Base-by-base conservation (phyloP, 257 asterid genomes). In the Przewalskia tangutica region DNA sequence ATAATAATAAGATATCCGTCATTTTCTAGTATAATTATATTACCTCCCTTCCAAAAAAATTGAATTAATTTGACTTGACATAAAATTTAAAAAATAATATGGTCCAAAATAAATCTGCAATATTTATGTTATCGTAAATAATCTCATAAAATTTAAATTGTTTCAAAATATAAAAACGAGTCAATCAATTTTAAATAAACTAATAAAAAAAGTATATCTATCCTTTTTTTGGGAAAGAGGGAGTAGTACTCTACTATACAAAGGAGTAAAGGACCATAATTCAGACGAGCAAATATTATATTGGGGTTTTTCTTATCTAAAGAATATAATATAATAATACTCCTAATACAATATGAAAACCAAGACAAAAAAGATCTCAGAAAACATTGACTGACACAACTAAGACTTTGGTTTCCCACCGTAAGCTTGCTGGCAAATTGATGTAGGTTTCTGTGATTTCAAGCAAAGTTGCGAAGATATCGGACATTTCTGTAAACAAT, bases 391-490 rank as follows among this genome's bases (percentile, higher is more conserved):
- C 56, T 80, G 77, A 85, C 86, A 56, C 84, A 81, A 60, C 83
- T 82, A 88, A 46, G 88, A 84, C 79, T 82, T 85, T 42, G 88
- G 93, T 88, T 93, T 93, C 90, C 98, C 97, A 89, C 94, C 90
- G 79, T 91, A 91, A 1, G 93, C 95, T 81, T 85, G 95, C 84
- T 87, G 95, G 90, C 99, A 93, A 85, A 92, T 84, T 54, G 94
- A 86, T 56, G 84, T 88, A 7, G 98, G 92, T 85, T 95, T 95
- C 93, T 95, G 99, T 76, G 94, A 85, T 84, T 93, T 93, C 83
- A 83, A 86, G 91, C 99, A 93, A 79, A 93, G 97, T 64, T 84
- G 90, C 94, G 99, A 95, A 50, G 89, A 81, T 11, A 38, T 79
- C 85, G 98, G 98, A 82, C 98, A 95, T 42, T 56, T 86, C 81